Evolutionary conservation across 441 rosid genomes (phyloP), one percentile per base, ranked within the genome.

Genomic region (Jatropha podagrica): DNA sequence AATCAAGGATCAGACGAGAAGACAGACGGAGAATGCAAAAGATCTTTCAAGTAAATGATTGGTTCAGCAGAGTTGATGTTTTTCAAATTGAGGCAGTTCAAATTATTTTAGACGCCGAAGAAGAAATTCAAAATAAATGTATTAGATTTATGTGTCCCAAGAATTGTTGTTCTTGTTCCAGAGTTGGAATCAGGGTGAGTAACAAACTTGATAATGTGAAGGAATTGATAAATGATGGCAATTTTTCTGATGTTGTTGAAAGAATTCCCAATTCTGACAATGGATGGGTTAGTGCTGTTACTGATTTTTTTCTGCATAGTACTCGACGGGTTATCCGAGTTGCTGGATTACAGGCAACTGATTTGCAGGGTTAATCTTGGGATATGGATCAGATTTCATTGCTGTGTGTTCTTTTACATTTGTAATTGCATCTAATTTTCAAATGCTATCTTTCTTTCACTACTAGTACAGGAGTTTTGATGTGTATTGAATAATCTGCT

Each of bases 91-190:
- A 62, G 14, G 41, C 41, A 8, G 18, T 61, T 32, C 41, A 61
- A 32, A 14, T 61, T 4, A 27, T 61, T 12, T 11, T 12, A 61
- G 65, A 61, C 27, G 65, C 65, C 12, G 65, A 61, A 15, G 70
- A 66, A 66, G 70, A 66, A 44, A 66, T 44, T 46, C 32, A 23
- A 46, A 4, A 66, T 4, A 66, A 66, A 44, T 66, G 70, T 11
- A 66, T 46, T 3, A 44, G 70, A 46, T 66, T n/a, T 66, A 20
- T 9, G 8, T 66, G 70, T 44, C 70, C 70, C 17, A 44, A 66
- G 18, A 44, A 66, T 32, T 3, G 18, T 5, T 66, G 55, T n/a
- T 23, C 70, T 20, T 46, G 55, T 23, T 20, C 7, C 38, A 66
- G 70, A 46, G 70, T 66, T 4, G 70, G 70, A 4, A 66, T 46